These are phyloP conservation scores for Ophiobolus disseminans DNA, from an alignment of 2,329 filamentous ascomycete species.

Conservation along the genomic window DNA sequence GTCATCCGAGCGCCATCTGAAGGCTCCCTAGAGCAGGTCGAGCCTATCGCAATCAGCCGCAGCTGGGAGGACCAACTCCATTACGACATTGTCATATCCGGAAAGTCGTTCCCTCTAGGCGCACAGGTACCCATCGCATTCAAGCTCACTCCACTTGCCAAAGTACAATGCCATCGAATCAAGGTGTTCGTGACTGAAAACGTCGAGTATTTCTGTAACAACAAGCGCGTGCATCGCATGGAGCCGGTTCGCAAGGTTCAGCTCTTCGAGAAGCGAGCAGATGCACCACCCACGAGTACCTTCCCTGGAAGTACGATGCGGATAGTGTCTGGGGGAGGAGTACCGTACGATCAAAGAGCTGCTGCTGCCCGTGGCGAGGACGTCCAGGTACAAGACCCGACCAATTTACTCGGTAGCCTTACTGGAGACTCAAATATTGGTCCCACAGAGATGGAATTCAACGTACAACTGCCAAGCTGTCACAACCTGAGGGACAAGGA, in stretches of 20 bases:
- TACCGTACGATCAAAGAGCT: conserved; percentile 67
- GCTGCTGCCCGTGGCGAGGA: conserved; percentile 64
- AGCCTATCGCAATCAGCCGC: conserved; percentile 90
- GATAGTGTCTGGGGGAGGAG: conserved; percentile 80
- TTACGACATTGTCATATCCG: conserved; percentile 95
- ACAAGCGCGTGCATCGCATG: conserved; percentile 83
- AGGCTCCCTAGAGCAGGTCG: conserved; percentile 85
- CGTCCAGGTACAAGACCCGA: conserved; percentile 60
- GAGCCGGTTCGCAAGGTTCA: conserved; percentile 85
- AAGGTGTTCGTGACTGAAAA: conserved; percentile 92
- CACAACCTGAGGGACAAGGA: conserved; percentile 80
- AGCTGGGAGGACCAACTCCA: conserved; percentile 96
- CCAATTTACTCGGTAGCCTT: conserved; percentile 82
- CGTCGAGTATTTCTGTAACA: conserved; percentile 87
- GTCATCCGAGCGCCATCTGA: conserved; percentile 87
- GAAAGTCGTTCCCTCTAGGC: conserved; percentile 91
- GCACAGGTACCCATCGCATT: conserved; percentile 90
- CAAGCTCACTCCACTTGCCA: conserved; percentile 89
- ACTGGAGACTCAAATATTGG: conserved; percentile 77
- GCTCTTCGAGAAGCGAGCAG: conserved; percentile 86
- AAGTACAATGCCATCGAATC: conserved; percentile 90
- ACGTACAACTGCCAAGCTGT: conserved; percentile 88
- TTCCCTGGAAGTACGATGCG: conserved; percentile 79
- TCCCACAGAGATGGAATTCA: conserved; percentile 93
- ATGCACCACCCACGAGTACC: conserved; percentile 73